Evolutionary conservation across 768 basidiomycete species (phyloP).

Genomic region (Rhizopogon vesiculosus): DNA sequence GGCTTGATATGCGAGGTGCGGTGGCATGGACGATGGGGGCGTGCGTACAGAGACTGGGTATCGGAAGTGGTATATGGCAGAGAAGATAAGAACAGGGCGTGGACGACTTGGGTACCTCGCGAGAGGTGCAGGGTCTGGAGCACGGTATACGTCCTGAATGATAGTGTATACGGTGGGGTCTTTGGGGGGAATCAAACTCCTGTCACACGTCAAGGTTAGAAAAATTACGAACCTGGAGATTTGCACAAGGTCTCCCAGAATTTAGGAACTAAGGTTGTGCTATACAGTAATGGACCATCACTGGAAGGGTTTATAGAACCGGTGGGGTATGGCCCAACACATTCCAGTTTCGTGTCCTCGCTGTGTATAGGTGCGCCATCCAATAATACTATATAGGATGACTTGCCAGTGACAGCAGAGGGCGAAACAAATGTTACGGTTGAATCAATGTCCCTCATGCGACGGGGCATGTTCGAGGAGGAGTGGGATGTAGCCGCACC

Average conservation of each 20-base stretch:
- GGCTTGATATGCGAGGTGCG: not conserved
- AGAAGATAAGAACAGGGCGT: conserved; percentile 39
- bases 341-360: conserved; percentile 38
- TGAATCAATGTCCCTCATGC: conserved; percentile 57
- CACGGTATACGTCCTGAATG: conserved; percentile 51
- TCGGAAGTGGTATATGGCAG: conserved; percentile 54
- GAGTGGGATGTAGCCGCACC: not conserved
- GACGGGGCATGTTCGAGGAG: conserved; percentile 37
- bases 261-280: conserved; percentile 54
- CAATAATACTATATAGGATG: conserved; percentile 50
- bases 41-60: conserved; percentile 26
- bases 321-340: conserved; percentile 28
- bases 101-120: conserved; percentile 15
- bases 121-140: conserved; percentile 21
- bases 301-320: conserved; percentile 16
- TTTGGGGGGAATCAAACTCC: conserved; percentile 20
- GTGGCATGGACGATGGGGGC: conserved; percentile 13
- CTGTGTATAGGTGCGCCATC: conserved; percentile 46
- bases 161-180: conserved; percentile 67
- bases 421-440: conserved; percentile 59
- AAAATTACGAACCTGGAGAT: conserved; percentile 38
- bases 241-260: conserved; percentile 61
- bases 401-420: conserved; percentile 43
- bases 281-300: conserved; percentile 45
- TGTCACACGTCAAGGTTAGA: conserved; percentile 8